Conservation (phyloP, 1,284 basidiomycete genomes). For the Earliella scabrosa region DNA sequence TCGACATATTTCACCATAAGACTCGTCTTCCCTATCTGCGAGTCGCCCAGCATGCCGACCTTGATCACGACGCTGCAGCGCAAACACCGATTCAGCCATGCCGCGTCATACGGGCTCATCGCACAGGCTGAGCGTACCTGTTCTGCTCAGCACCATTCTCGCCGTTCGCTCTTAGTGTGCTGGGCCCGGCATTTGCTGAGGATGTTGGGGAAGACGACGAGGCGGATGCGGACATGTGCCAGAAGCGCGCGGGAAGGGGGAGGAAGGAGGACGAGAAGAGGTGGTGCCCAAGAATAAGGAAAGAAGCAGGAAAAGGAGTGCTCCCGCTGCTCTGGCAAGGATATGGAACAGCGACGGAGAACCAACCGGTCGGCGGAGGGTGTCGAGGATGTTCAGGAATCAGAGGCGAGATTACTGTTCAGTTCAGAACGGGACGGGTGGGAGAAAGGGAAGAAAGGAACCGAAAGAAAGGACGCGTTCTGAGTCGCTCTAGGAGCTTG, state of each 20-base stretch:
- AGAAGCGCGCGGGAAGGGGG: slow-evolving; percentile 18
- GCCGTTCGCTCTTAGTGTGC: slow-evolving; percentile 42
- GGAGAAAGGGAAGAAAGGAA: slow-evolving; percentile 27
- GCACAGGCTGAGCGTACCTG: slow-evolving; percentile 44
- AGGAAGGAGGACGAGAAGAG: slow-evolving; percentile 1
- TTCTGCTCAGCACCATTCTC: slow-evolving; percentile 81
- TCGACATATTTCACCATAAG: slow-evolving; percentile 99
- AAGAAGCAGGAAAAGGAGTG: slow-evolving; percentile 21
- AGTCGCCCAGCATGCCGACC: slow-evolving; percentile 99
- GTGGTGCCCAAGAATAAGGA: slow-evolving; percentile 5
- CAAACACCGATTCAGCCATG: slow-evolving; percentile 7
- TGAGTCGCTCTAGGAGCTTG: slow-evolving; percentile 27
- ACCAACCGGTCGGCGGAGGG: slow-evolving; percentile 24
- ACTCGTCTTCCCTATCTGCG: slow-evolving; percentile 98
- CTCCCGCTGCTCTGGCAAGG: slow-evolving; percentile 22
- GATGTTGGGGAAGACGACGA: slow-evolving; percentile 42
- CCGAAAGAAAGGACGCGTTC: slow-evolving; percentile 37
- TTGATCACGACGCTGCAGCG: slow-evolving; percentile 86
- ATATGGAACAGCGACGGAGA: slow-evolving; percentile 15
- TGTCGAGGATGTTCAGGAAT: slow-evolving; percentile 4
- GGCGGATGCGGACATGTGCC: slow-evolving; percentile 37
- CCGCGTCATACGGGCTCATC: background rate
- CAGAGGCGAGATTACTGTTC: slow-evolving; percentile 12
- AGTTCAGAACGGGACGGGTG: too few species aligned
- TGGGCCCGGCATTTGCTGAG: slow-evolving; percentile 50